phyloP scores from a whole-genome alignment of 306 rosid species.

The Corylus avellana region DNA sequence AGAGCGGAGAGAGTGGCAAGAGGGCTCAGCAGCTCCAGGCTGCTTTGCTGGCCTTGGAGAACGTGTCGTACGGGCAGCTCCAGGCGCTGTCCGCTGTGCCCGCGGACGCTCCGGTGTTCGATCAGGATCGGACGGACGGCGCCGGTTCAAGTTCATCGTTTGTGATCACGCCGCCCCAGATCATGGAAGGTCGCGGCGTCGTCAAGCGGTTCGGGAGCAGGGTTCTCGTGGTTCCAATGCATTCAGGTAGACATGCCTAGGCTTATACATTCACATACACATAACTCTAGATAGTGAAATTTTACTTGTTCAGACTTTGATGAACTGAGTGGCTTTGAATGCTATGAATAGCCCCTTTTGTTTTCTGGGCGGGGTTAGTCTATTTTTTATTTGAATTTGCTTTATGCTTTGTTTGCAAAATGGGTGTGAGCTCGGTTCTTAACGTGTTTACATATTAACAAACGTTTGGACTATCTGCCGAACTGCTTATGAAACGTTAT shows the following conservation, averaged over 20 bases:
- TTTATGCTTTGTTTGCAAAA: neutral
- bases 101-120: constrained; percentile 61
- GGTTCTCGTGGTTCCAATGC: constrained; percentile 90
- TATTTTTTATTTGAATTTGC: too few species aligned
- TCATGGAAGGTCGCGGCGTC: constrained; percentile 88
- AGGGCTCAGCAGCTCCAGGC: constrained; percentile 32
- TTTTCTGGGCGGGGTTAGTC: too few species aligned
- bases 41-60: constrained; percentile 56
- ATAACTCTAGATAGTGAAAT: neutral
- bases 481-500: neutral
- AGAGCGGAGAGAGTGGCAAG: constrained; percentile 50
- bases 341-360: neutral
- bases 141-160: constrained; percentile 40
- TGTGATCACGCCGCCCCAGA: constrained; percentile 72
- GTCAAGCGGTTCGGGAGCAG: constrained; percentile 83
- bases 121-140: constrained; percentile 68
- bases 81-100: constrained; percentile 86
- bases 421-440: neutral
- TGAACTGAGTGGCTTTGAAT: neutral
- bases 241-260: constrained; percentile 65
- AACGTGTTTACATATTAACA: neutral
- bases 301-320: neutral
- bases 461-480: neutral
- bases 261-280: neutral
- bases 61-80: constrained; percentile 91